Conservation (phyloP, 2,329 filamentous ascomycete species). For the Aureobasidium melanogenum region DNA sequence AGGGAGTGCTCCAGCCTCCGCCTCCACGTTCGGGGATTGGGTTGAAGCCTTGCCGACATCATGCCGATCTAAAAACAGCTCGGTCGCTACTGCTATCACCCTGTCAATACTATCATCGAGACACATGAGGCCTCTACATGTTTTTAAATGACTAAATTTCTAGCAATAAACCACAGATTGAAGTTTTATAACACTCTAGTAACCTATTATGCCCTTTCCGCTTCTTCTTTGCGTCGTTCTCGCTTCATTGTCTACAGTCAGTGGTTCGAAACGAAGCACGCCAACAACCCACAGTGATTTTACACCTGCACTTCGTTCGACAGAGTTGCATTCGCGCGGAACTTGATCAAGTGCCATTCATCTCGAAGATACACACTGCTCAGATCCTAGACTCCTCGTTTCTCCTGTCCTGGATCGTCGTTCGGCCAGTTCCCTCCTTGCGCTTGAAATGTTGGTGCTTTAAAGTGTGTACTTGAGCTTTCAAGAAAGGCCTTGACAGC, state of each 20-base stretch:
- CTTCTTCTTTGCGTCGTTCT: neutral
- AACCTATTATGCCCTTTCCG: neutral
- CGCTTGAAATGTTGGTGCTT: neutral
- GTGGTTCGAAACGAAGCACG: too few relatives aligned
- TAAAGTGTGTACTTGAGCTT: neutral
- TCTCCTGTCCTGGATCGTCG: neutral
- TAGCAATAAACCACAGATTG: too few relatives aligned
- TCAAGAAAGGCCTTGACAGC: neutral
- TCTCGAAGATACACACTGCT: neutral
- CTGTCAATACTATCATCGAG: neutral
- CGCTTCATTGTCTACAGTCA: neutral
- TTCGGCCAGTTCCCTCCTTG: neutral
- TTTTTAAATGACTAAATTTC: too few relatives aligned
- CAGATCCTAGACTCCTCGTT: neutral
- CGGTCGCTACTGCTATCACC: neutral
- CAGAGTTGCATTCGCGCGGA: too few relatives aligned
- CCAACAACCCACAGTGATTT: too few relatives aligned
- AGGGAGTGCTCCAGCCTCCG: neutral
- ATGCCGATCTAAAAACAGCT: neutral
- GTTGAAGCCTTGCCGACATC: neutral
- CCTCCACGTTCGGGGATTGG: conserved; percentile 2
- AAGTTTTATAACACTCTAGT: neutral
- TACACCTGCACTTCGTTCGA: too few relatives aligned
- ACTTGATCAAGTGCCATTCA: too few relatives aligned
- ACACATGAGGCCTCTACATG: neutral